Conservation (phyloP, 345 rosid genomes). For the Moringa oleifera region DNA sequence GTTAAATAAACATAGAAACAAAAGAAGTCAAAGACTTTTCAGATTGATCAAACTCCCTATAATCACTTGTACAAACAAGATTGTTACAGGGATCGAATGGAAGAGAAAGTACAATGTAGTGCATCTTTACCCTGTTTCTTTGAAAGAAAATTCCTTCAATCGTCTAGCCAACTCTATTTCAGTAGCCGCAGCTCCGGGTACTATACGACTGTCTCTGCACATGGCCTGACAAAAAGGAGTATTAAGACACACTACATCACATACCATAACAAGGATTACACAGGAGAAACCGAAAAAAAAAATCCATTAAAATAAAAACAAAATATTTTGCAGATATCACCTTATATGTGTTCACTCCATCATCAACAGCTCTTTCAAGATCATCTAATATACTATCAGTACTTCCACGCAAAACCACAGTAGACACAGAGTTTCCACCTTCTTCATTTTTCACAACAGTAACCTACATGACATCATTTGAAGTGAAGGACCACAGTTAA, state of each 20-base stretch:
- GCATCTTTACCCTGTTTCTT: slow-evolving; percentile 74
- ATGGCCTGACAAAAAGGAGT: slow-evolving; percentile 54
- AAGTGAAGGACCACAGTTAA: slow-evolving; percentile 1
- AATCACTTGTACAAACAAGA: no score
- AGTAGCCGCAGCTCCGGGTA: slow-evolving; percentile 96
- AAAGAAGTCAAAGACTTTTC: no score
- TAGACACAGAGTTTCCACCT: slow-evolving; percentile 84
- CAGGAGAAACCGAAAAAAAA: not conserved
- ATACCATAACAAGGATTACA: not conserved
- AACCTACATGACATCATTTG: slow-evolving; percentile 40
- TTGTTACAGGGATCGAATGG: not conserved
- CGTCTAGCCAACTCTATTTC: slow-evolving; percentile 95
- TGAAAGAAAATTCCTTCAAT: slow-evolving; percentile 85
- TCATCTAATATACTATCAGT: slow-evolving; percentile 95
- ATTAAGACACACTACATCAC: not conserved
- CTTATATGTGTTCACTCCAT: slow-evolving; percentile 98
- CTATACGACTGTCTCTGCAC: slow-evolving; percentile 93
- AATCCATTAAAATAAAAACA: not conserved
- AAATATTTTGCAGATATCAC: slow-evolving; percentile 30
- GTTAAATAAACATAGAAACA: no score
- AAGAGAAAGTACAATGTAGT: not conserved
- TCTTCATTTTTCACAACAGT: slow-evolving; percentile 84
- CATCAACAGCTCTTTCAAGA: slow-evolving; percentile 99
- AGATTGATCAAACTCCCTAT: no score
- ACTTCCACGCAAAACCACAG: slow-evolving; percentile 93